phyloP scores from a whole-genome alignment of 371 early-diverging fungal genomes.

The Basidiobolus meristosporus region DNA sequence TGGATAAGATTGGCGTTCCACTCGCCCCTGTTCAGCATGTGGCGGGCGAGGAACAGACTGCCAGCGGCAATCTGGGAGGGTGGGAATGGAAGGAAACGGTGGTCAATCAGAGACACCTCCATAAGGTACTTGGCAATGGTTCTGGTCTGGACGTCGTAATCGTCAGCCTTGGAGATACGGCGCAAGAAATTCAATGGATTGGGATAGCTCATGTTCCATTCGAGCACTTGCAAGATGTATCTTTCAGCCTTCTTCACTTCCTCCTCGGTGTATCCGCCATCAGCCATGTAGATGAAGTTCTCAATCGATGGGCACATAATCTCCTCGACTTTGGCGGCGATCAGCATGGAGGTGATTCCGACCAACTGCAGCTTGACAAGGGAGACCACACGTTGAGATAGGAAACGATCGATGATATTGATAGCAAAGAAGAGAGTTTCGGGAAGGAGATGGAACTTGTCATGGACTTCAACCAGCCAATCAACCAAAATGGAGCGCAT shows the following conservation, averaged over 20 bases:
- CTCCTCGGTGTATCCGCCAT: slow-evolving; percentile 48
- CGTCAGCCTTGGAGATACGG: slow-evolving; percentile 70
- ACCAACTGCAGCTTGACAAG: slow-evolving; percentile 88
- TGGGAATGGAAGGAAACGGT: slow-evolving; percentile 46
- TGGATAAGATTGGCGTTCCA: slow-evolving; percentile 59
- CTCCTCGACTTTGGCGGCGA: slow-evolving; percentile 98
- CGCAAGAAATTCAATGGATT: slow-evolving; percentile 83
- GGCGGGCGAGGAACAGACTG: slow-evolving; percentile 70
- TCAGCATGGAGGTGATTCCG: slow-evolving; percentile 83
- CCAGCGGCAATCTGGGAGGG: slow-evolving; percentile 78
- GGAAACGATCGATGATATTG: slow-evolving; percentile 93
- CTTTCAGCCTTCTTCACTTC: slow-evolving; percentile 80
- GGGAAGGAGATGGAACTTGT: slow-evolving; percentile 76
- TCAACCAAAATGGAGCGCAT: slow-evolving; percentile 85
- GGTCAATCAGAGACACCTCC: slow-evolving; percentile 83
- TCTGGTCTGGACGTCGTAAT: slow-evolving; percentile 72
- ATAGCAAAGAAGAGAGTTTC: slow-evolving; percentile 92
- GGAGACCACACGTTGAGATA: slow-evolving; percentile 67
- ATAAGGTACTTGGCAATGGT: slow-evolving; percentile 91
- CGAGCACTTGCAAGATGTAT: slow-evolving; percentile 65
- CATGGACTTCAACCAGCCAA: slow-evolving; percentile 80
- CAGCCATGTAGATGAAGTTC: slow-evolving; percentile 67
- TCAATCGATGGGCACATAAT: slow-evolving; percentile 58
- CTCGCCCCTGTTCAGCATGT: slow-evolving; percentile 53
- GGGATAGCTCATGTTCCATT: slow-evolving; percentile 68